A percentile compares a stretch with the other conserved stretches of the same genome.
These are phyloP conservation scores for Zymoseptoria ardabiliae DNA, from an alignment of 2,329 filamentous ascomycete species.

Conservation along the genomic window DNA sequence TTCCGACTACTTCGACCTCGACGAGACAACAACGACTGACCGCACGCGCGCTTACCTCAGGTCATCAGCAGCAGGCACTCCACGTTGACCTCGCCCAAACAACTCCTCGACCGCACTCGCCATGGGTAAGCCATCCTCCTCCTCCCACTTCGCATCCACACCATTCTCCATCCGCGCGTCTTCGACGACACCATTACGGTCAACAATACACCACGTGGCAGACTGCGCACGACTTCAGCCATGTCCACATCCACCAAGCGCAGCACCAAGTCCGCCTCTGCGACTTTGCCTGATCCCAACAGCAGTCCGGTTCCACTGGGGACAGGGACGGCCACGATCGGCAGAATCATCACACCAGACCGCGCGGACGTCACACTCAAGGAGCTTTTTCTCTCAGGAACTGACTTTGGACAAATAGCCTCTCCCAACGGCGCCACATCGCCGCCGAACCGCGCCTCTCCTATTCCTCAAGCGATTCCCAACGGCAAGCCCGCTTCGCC, in stretches of 20 bases:
- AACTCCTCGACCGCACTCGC: constrained; percentile 22
- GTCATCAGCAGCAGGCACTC: constrained; percentile 19
- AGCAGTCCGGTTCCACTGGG: constrained; percentile 11
- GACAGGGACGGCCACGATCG: constrained; percentile 16
- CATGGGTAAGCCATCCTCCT: constrained; percentile 28
- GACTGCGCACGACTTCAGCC: constrained; percentile 7
- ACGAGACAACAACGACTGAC: constrained; percentile 16
- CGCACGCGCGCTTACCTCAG: constrained; percentile 11
- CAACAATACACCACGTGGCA: constrained; percentile 13
- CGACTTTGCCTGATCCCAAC: constrained; percentile 6
- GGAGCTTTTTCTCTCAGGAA: constrained; percentile 8
- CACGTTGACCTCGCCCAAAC: constrained; percentile 16
- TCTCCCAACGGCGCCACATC: constrained; percentile 38
- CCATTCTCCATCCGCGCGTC: constrained; percentile 9
- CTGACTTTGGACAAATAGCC: constrained; percentile 29
- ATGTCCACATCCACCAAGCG: constrained; percentile 16
- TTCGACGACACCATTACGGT: constrained; percentile 9
- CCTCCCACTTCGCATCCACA: constrained; percentile 12
- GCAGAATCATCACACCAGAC: constrained; percentile 17
- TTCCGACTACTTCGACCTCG: constrained; percentile 8
- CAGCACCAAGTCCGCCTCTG: constrained; percentile 11
- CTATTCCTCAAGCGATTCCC: constrained; percentile 35
- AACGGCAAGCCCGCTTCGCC: constrained; percentile 49
- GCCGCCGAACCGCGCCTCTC: constrained; percentile 41
- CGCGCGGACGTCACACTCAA: constrained; percentile 18